phyloP scores from a whole-genome alignment of 2,329 filamentous ascomycete species.

The Polytolypa hystricis region DNA sequence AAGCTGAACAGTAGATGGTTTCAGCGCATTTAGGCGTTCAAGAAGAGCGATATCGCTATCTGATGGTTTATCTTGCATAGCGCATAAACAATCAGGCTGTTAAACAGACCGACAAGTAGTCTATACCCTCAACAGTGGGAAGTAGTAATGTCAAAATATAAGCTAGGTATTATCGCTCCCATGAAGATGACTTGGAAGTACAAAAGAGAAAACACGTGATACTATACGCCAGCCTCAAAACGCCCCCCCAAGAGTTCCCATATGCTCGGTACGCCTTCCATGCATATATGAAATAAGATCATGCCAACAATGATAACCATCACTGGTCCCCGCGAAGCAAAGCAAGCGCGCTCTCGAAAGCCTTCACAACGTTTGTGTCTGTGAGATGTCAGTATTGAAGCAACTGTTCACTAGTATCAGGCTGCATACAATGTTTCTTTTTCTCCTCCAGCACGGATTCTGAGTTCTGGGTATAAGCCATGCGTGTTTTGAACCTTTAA shows the following conservation, averaged over 20 bases:
- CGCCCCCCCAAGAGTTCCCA: too few relatives aligned
- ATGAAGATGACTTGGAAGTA: too few relatives aligned
- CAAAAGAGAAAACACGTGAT: too few relatives aligned
- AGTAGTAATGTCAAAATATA: too few relatives aligned
- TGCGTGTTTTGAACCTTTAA: conserved; percentile 62
- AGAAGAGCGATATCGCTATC: conserved; percentile 20
- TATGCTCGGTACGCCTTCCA: too few relatives aligned
- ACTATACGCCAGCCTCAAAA: too few relatives aligned
- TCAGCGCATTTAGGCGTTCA: conserved; percentile 24
- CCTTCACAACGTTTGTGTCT: conserved; percentile 36
- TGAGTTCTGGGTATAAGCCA: conserved; percentile 61
- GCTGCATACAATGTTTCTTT: conserved; percentile 63
- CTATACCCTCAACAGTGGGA: too few relatives aligned
- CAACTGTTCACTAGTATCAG: background rate
- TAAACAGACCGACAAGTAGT: too few relatives aligned
- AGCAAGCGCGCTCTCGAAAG: conserved; percentile 38
- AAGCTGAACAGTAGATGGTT: conserved; percentile 22
- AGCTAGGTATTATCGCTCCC: too few relatives aligned
- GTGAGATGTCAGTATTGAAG: conserved; percentile 4
- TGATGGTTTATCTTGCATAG: conserved; percentile 13
- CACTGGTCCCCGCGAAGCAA: conserved; percentile 30
- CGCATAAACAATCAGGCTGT: conserved; percentile 2
- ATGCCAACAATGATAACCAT: conserved; percentile 14
- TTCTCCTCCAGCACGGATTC: conserved; percentile 63
- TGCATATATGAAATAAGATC: too few relatives aligned